Conservation (phyloP, 192 early-diverging fungal species). For the Linnemannia hyalina region DNA sequence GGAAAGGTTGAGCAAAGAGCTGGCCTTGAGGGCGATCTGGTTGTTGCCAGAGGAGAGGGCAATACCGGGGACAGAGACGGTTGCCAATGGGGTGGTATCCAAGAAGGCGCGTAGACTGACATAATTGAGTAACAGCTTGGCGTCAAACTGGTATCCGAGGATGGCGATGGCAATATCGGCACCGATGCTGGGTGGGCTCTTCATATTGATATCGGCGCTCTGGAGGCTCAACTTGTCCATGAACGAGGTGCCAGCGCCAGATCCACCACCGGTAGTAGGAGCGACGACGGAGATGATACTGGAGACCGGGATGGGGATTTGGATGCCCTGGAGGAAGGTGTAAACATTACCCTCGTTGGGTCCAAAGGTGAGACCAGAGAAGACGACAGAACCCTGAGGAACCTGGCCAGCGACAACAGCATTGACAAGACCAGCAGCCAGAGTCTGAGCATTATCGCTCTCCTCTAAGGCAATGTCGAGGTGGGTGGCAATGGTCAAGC, state of each 20-base stretch:
- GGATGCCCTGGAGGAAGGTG: slow-evolving; percentile 38
- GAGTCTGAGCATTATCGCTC: slow-evolving; percentile 11
- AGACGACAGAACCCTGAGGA: slow-evolving; percentile 12
- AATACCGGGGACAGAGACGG: slow-evolving; percentile 35
- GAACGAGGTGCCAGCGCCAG: slow-evolving; percentile 8
- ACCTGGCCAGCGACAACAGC: slow-evolving; percentile 22
- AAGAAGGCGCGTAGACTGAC: slow-evolving; percentile 46
- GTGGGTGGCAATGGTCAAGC: slow-evolving; percentile 20
- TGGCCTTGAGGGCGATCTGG: slow-evolving; percentile 27
- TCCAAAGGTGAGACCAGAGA: slow-evolving; percentile 35
- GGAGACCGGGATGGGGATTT: slow-evolving; percentile 27
- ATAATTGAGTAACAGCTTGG: slow-evolving; percentile 47
- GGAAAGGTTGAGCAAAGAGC: slow-evolving; percentile 30
- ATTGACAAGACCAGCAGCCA: slow-evolving; percentile 20
- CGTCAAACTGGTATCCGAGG: slow-evolving; percentile 37
- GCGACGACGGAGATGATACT: slow-evolving; percentile 22
- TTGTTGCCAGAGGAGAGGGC: slow-evolving; percentile 36
- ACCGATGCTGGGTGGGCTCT: slow-evolving; percentile 47
- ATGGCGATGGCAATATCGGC: slow-evolving; percentile 36
- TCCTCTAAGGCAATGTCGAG: slow-evolving; percentile 20
- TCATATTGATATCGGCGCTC: slow-evolving; percentile 44
- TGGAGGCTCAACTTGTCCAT: slow-evolving; percentile 21
- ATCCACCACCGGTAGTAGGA: background rate
- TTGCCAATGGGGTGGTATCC: slow-evolving; percentile 40
- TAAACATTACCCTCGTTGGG: slow-evolving; percentile 24